phyloP scores from a whole-genome alignment of 2,329 filamentous ascomycete genomes.

The Calonectria hawksworthii region DNA sequence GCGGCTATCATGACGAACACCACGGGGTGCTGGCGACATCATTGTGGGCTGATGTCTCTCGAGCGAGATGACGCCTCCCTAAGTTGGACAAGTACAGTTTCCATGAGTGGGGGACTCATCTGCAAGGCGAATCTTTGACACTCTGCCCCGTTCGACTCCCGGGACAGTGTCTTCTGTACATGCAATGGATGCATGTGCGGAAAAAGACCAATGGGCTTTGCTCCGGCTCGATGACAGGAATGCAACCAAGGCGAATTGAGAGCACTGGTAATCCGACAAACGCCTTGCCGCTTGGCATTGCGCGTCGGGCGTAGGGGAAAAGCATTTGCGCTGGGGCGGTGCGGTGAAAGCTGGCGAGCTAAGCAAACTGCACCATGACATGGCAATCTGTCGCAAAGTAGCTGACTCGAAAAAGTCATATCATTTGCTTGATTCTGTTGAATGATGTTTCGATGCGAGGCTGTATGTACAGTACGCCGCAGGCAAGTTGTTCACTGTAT shows the following conservation, averaged over 20 bases:
- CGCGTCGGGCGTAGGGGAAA: slow-evolving; percentile 4
- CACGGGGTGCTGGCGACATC: slow-evolving; percentile 38
- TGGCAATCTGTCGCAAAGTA: not conserved
- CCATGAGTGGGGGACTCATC: slow-evolving; percentile 36
- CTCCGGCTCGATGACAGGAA: not conserved
- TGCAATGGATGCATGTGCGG: not conserved
- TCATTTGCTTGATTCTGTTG: not conserved
- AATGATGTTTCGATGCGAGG: not conserved
- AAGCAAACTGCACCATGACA: not conserved
- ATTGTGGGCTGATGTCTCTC: slow-evolving; percentile 47
- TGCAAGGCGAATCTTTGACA: slow-evolving; percentile 33
- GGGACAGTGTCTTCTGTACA: slow-evolving; percentile 8
- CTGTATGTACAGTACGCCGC: slow-evolving; percentile 12
- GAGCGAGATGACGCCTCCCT: slow-evolving; percentile 46
- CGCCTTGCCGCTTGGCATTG: not conserved
- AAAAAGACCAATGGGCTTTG: not conserved
- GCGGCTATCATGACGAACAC: slow-evolving; percentile 10
- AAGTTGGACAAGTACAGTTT: slow-evolving; percentile 36
- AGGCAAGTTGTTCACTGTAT: slow-evolving; percentile 7
- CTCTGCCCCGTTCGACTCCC: slow-evolving; percentile 16
- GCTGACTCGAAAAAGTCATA: not conserved
- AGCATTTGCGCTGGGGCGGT: not conserved
- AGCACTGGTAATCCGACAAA: not conserved
- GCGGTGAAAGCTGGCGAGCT: not conserved
- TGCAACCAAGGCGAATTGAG: not conserved